Base-by-base conservation (phyloP, 1,284 basidiomycete species). In the Wolfiporia cocos region DNA sequence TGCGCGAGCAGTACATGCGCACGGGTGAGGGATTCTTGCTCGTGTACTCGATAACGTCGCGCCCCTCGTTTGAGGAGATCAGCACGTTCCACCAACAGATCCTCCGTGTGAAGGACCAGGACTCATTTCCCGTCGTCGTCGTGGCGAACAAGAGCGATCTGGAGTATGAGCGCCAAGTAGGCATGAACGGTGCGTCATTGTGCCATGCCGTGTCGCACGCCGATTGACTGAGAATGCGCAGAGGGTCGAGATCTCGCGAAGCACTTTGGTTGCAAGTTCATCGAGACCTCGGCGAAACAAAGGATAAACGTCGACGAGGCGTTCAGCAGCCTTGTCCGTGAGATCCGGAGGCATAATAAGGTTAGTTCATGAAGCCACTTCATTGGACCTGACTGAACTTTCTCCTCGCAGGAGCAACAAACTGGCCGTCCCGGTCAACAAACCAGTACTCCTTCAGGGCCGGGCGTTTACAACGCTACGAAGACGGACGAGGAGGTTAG, bases 61-160 rank as follows among this genome's bases (percentile, higher is more conserved):
- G 95, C 53, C 93, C 92, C 69, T 97, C 93, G 34, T 99, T 98
- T 60, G 94, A 98, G 66, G 92, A 94, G 75, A 95, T 97, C 58
- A 88, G 81, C 65, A 94, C 90, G 1, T 98, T 99, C 78, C 92
- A 98, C 64, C 93, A 97, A 65, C 95, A 99, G 65, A 98, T 97
- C 53, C 74, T 96, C 44, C 81, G 92, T 41, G 87, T 98, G 52
- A 98, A 99, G 71, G 96, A 99, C 69, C 91, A 92, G 65, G 96
- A 99, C 67, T 85, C 83, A 37, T 97, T 98, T 78, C 96, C 96
- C 19, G 92, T 98, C 52, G 91, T 99, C 49, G 87, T 99, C 39
- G 92, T 98, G 6, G 96, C 93, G 26, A 99, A 99, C 76, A 99
- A 99, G 71, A 96, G 92, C 62, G 96, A 99, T 67, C 70, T 99